Evolutionary conservation across 2,329 filamentous ascomycete genomes (phyloP), one percentile per base, ranked within the genome.

Genomic region (Beauveria sp.): DNA sequence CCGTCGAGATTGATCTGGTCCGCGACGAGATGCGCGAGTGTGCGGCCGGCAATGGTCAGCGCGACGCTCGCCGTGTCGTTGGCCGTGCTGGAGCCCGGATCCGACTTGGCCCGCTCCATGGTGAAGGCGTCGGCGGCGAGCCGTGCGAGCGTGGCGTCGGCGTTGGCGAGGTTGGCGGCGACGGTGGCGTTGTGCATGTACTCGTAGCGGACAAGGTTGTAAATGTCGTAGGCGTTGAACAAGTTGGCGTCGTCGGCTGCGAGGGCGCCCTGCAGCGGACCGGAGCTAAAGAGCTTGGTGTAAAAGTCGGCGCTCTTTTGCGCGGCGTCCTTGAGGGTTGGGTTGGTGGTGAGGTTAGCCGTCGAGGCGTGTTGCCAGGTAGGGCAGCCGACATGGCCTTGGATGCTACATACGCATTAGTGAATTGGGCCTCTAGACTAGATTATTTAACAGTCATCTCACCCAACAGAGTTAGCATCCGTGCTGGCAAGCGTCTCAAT

Each of bases 101-200:
- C 55, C 9, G 55, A 42, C 49, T 75, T 71, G 58, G 72, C 69
- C 70, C 81, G 88, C 74, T 95, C 86, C 70, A 92, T 85, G 20
- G 74, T 74, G 64, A 86, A 81, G 56, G 92, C 91, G 24, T 93
- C 81, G 5, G 75, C 77, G 62, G 79, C 78, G 42, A 93, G 79
- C 42, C 68, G 65, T n/a, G 78, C 79, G 26, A 75, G 63, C 0
- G 68, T 72, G 1, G 57, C 28, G 65, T 73, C 69, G 47, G 66
- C 67, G 42, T 71, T 66, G 8, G 66, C 56, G 3, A 89, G 69
- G 2, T 67, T 66, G 0, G 69, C 64, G 28, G 70, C 69, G 8
- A 79, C 72, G 1, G 77, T 77, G 42, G 71, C 67, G 63, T 85
- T 81, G 71, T 86, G 81, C 10, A 70, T 73, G 66, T 79, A 80